These are phyloP conservation scores for Falciphora oryzae DNA, from an alignment of 2,329 filamentous ascomycete genomes.

Conservation along the genomic window DNA sequence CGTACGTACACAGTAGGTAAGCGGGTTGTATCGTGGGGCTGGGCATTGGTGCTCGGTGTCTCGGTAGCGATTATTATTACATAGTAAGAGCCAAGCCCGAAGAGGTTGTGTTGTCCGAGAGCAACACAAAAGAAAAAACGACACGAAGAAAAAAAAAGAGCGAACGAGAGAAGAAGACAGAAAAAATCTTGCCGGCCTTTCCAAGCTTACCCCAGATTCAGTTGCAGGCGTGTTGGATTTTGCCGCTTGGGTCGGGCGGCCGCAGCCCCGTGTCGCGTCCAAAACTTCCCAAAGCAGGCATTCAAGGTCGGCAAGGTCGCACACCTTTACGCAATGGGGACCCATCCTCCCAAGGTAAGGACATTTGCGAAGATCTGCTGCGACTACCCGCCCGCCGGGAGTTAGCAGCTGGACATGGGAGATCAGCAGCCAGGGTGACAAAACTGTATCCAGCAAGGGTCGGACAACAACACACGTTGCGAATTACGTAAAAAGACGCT, in stretches of 20 bases:
- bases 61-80: not conserved
- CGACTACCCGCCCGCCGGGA: conserved; percentile 7
- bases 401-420: conserved; percentile 3
- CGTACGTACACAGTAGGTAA: not conserved
- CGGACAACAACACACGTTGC: not conserved
- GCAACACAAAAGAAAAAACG: not conserved
- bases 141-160: not conserved
- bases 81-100: not conserved
- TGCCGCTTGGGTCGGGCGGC: not conserved
- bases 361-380: conserved; percentile 8
- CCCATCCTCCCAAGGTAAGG: not conserved
- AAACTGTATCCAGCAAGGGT: not conserved
- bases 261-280: conserved; percentile 9
- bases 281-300: conserved; percentile 3
- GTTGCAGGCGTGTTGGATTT: not conserved
- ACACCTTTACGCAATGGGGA: not conserved
- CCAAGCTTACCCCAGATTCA: not conserved
- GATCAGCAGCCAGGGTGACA: not conserved
- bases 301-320: not conserved
- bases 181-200: not conserved
- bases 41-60: not conserved
- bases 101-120: too few relatives aligned
- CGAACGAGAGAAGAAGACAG: not conserved
- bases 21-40: not conserved
- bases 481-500: not conserved